These are phyloP conservation scores for Thalassiosira profunda DNA, from an alignment of 108 stramenopile genomes.

Conservation along the genomic window DNA sequence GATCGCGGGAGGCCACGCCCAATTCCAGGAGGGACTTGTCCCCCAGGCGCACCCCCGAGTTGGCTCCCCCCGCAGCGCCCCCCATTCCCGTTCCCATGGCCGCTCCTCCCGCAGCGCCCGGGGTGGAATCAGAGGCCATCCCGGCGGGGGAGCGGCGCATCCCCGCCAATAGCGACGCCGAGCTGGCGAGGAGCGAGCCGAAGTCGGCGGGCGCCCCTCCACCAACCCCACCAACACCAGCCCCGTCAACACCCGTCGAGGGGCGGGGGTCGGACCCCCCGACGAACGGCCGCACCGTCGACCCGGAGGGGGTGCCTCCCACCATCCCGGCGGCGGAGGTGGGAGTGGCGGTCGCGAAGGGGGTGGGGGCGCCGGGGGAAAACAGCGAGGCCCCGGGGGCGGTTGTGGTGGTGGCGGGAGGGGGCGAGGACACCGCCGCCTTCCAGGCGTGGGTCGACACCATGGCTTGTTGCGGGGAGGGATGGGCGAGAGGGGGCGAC, in stretches of 20 bases:
- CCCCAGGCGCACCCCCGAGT: background rate
- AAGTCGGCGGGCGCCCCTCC: conserved; percentile 11
- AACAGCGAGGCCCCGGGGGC: no score
- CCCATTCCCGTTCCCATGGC: background rate
- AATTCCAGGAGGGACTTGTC: conserved; percentile 19
- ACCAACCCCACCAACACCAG: background rate
- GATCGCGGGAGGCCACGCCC: conserved; percentile 18
- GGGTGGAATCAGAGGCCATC: background rate
- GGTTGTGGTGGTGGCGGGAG: background rate
- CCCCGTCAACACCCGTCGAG: background rate
- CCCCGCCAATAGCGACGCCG: conserved; percentile 16
- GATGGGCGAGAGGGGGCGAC: no score
- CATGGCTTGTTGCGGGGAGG: no score
- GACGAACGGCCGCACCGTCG: background rate
- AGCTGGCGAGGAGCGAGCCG: conserved; percentile 30
- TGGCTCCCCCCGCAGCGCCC: no score
- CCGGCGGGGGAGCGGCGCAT: no score
- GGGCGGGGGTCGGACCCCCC: background rate
- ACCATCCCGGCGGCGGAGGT: no score
- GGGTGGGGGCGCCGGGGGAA: no score
- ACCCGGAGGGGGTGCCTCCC: background rate
- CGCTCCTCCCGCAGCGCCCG: background rate
- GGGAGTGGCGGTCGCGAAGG: no score
- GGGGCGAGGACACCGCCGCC: conserved; percentile 9
- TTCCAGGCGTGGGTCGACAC: conserved; percentile 36